These are phyloP conservation scores for Candida berthetii DNA, from an alignment of 805 yeast species.

Conservation along the genomic window DNA sequence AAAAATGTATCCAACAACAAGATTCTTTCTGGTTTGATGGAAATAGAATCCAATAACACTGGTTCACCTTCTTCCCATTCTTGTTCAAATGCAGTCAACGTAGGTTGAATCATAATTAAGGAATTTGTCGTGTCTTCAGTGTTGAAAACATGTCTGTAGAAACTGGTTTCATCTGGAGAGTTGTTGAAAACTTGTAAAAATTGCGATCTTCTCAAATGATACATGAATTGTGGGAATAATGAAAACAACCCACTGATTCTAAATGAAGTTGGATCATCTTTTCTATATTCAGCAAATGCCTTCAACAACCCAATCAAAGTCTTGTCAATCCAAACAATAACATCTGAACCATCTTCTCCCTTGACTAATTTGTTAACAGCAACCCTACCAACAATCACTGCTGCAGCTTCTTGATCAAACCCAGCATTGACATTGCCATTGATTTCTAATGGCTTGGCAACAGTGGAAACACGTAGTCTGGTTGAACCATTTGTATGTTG, in stretches of 20 bases:
- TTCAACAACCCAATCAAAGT: constrained; percentile 39
- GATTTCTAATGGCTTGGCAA: constrained; percentile 34
- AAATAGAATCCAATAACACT: constrained; percentile 57
- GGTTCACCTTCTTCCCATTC: constrained; percentile 47
- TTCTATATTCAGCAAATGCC: constrained; percentile 40
- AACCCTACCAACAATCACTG: constrained; percentile 52
- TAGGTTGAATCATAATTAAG: constrained; percentile 65
- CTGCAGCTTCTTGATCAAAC: constrained; percentile 68
- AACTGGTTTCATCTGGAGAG: constrained; percentile 70
- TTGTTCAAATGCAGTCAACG: constrained; percentile 49
- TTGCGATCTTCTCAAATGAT: constrained; percentile 60
- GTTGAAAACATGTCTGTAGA: constrained; percentile 53
- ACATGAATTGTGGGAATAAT: constrained; percentile 61
- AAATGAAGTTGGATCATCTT: constrained; percentile 42
- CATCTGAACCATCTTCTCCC: constrained; percentile 28
- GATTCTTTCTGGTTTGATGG: constrained; percentile 51
- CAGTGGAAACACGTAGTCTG: constrained; percentile 57
- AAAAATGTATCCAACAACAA: constrained; percentile 61
- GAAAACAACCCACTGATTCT: constrained; percentile 42
- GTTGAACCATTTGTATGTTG: constrained; percentile 55
- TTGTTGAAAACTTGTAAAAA: constrained; percentile 61
- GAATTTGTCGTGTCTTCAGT: constrained; percentile 58
- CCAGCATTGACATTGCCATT: constrained; percentile 35
- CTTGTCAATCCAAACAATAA: constrained; percentile 44
- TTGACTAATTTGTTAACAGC: constrained; percentile 30